phyloP scores from a whole-genome alignment of 2,329 filamentous ascomycete species.

The Fusarium tjaetaba region DNA sequence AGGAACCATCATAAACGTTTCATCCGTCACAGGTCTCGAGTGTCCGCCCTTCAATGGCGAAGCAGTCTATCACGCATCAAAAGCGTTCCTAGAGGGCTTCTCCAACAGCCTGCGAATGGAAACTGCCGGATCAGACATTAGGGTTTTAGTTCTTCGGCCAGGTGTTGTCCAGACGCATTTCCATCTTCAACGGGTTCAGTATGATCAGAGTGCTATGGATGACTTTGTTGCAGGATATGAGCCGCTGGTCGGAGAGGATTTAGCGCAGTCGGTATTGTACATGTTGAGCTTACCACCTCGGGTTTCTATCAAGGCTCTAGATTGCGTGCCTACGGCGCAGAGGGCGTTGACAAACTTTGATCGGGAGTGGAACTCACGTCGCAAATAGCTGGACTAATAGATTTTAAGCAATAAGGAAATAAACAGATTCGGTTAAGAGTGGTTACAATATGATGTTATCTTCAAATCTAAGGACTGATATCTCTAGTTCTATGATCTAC shows the following conservation, averaged over 20 bases:
- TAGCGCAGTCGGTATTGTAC: slow-evolving; percentile 14
- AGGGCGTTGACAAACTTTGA: neutral
- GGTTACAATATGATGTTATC: neutral
- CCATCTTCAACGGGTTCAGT: slow-evolving; percentile 17
- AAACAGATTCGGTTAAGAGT: accelerated
- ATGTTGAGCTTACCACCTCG: slow-evolving; percentile 18
- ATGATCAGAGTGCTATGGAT: slow-evolving; percentile 9
- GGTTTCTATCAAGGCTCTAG: slow-evolving; percentile 24
- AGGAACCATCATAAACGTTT: slow-evolving; percentile 20
- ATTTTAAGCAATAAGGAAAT: accelerated
- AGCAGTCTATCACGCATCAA: slow-evolving; percentile 19
- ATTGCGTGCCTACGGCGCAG: slow-evolving; percentile 18
- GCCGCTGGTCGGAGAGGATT: slow-evolving; percentile 11
- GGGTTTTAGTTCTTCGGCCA: slow-evolving; percentile 14
- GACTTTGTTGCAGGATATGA: slow-evolving; percentile 17
- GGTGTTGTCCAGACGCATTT: slow-evolving; percentile 25
- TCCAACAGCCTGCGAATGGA: slow-evolving; percentile 8
- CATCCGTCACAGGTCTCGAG: slow-evolving; percentile 12
- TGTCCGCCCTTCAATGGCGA: slow-evolving; percentile 15
- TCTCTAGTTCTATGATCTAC: neutral
- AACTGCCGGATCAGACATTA: slow-evolving; percentile 6
- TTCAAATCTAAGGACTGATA: neutral
- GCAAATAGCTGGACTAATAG: neutral
- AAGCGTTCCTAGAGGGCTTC: slow-evolving; percentile 16
- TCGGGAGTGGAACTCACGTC: neutral